Evolutionary conservation across 75 land plant genomes (phyloP).

Genomic region (Cupressus sempervirens): DNA sequence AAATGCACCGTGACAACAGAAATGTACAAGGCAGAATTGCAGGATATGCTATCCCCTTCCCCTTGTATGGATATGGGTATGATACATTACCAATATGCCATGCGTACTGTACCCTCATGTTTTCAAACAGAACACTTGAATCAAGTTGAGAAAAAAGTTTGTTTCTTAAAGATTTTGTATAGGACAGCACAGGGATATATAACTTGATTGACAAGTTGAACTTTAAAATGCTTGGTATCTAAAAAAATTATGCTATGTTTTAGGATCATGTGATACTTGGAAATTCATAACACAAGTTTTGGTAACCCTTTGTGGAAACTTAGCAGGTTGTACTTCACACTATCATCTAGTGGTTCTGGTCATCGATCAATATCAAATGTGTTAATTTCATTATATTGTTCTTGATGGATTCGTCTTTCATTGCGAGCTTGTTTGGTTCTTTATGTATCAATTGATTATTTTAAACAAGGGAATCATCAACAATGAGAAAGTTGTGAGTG

Average conservation of each 20-base stretch:
- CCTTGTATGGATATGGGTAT: too few species aligned
- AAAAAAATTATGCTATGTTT: not conserved
- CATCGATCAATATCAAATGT: not conserved
- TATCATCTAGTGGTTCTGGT: not conserved
- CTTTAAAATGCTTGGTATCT: not conserved
- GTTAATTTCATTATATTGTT: not conserved
- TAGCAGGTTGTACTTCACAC: not conserved
- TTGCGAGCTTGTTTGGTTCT: not conserved
- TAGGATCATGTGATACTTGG: not conserved
- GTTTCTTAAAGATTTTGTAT: not conserved
- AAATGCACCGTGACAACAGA: not conserved
- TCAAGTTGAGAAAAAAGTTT: not conserved
- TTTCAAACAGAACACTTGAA: not conserved
- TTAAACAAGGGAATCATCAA: not conserved
- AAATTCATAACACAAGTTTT: not conserved
- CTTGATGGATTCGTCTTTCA: not conserved
- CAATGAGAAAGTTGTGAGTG: not conserved
- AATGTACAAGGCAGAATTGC: not conserved
- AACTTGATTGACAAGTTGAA: not conserved
- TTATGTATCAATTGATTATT: not conserved
- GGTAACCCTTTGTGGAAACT: not conserved
- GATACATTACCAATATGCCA: too few species aligned
- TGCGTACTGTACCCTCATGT: too few species aligned
- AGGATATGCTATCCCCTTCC: too few species aligned
- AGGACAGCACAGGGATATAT: not conserved